Conservation (phyloP, 2,329 filamentous ascomycete species). For the Aaosphaeria arxii region DNA sequence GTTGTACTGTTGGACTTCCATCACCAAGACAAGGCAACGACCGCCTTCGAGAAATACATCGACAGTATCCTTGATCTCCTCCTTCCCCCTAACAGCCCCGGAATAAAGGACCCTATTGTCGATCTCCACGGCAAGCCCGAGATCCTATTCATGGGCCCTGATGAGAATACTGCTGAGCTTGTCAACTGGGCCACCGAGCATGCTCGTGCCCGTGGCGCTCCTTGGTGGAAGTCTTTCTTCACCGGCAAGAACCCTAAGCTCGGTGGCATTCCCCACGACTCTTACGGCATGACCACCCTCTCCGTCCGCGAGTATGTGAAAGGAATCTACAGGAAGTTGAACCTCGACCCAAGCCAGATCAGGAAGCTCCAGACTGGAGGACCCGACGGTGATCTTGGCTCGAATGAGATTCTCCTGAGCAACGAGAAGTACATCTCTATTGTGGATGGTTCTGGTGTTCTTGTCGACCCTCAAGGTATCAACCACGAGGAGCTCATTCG, state of each 20-base stretch:
- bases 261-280: constrained; percentile 93
- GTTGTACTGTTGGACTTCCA: constrained; percentile 91
- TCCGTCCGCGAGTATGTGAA: constrained; percentile 95
- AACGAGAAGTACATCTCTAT: constrained; percentile 95
- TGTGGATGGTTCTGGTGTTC: constrained; percentile 93
- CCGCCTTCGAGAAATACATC: constrained; percentile 99
- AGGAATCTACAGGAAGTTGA: constrained; percentile 94
- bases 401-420: constrained; percentile 93
- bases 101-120: constrained; percentile 98
- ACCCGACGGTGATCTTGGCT: constrained; percentile 92
- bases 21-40: constrained; percentile 87
- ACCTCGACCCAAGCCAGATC: constrained; percentile 80
- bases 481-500: constrained; percentile 79
- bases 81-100: constrained; percentile 82
- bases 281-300: constrained; percentile 95
- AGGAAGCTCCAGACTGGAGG: constrained; percentile 97
- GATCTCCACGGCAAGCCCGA: constrained; percentile 93
- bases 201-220: constrained; percentile 78
- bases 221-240: constrained; percentile 99
- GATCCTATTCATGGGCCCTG: constrained; percentile 97
- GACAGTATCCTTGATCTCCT: constrained; percentile 96
- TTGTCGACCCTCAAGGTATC: constrained; percentile 88
- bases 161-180: constrained; percentile 96
- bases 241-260: constrained; percentile 96
- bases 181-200: constrained; percentile 99